Percentiles rank a stretch among this genome's conserved stretches.
phyloP scores from a whole-genome alignment of 306 rosid species.

The Sicyos edulis region DNA sequence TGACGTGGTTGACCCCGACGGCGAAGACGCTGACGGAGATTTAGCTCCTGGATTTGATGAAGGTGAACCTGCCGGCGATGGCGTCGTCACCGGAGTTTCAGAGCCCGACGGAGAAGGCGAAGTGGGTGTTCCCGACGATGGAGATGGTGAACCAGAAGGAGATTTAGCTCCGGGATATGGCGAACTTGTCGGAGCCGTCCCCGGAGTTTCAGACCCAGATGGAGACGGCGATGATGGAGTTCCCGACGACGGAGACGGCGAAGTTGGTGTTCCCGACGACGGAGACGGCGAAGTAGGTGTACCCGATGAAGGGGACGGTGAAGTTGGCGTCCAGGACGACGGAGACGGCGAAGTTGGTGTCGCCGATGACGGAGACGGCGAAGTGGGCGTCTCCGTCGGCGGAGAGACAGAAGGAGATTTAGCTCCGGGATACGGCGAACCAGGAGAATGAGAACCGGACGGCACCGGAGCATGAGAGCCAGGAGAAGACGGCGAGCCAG shows the following conservation, averaged over 20 bases:
- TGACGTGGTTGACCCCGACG: background rate
- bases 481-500: background rate
- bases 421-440: slow-evolving; percentile 12
- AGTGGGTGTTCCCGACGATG: background rate
- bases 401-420: slow-evolving; percentile 22
- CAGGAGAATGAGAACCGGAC: background rate
- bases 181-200: slow-evolving; percentile 6
- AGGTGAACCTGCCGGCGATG: background rate
- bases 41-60: background rate
- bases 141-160: slow-evolving; percentile 10
- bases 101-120: background rate
- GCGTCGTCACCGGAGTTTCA: background rate
- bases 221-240: no score
- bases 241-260: background rate
- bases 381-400: background rate
- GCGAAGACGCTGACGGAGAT: background rate
- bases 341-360: no score
- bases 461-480: background rate
- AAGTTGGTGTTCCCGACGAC: background rate
- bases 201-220: background rate
- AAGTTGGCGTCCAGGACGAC: no score
- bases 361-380: no score
- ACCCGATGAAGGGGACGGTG: no score
- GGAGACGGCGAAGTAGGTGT: no score
- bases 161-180: background rate